These are phyloP conservation scores for Ceratobasidium sp. DNA, from an alignment of 1,284 basidiomycete genomes.

Conservation along the genomic window DNA sequence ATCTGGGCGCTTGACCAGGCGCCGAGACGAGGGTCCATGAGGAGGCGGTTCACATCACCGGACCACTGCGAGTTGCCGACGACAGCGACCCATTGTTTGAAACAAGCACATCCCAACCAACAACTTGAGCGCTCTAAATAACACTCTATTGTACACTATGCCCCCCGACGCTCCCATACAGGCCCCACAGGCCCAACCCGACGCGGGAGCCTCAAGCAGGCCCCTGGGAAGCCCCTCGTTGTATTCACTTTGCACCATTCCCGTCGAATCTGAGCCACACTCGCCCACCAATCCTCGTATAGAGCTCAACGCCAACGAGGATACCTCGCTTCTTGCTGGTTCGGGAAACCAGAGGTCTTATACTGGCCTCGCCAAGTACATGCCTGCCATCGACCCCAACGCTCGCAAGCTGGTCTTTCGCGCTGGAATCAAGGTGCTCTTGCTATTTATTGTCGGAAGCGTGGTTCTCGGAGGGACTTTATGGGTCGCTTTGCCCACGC, in stretches of 20 bases:
- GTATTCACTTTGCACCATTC: slow-evolving; percentile 27
- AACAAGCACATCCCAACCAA: background rate
- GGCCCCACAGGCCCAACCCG: background rate
- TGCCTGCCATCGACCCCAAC: slow-evolving; percentile 43
- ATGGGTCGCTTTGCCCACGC: slow-evolving; percentile 77
- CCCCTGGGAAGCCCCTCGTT: slow-evolving; percentile 5
- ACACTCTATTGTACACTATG: background rate
- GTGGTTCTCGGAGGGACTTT: slow-evolving; percentile 73
- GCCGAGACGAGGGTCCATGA: background rate
- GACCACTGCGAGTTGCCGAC: slow-evolving; percentile 2
- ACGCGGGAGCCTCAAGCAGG: background rate
- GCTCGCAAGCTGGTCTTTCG: slow-evolving; percentile 66
- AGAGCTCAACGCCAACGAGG: slow-evolving; percentile 5
- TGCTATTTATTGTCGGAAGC: slow-evolving; percentile 75
- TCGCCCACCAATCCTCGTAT: slow-evolving; percentile 26
- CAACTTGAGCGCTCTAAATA: background rate
- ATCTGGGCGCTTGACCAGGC: background rate
- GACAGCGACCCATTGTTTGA: background rate
- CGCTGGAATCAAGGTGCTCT: slow-evolving; percentile 81
- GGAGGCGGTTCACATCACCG: slow-evolving; percentile 7
- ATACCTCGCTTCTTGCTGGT: slow-evolving; percentile 1
- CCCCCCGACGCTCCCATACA: slow-evolving; percentile 4
- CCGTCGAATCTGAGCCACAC: slow-evolving; percentile 13
- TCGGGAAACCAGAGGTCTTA: slow-evolving; percentile 21
- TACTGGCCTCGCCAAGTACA: slow-evolving; percentile 28